These are phyloP conservation scores for Mortierella sp. DNA, from an alignment of 371 early-diverging fungal species.

Conservation along the genomic window DNA sequence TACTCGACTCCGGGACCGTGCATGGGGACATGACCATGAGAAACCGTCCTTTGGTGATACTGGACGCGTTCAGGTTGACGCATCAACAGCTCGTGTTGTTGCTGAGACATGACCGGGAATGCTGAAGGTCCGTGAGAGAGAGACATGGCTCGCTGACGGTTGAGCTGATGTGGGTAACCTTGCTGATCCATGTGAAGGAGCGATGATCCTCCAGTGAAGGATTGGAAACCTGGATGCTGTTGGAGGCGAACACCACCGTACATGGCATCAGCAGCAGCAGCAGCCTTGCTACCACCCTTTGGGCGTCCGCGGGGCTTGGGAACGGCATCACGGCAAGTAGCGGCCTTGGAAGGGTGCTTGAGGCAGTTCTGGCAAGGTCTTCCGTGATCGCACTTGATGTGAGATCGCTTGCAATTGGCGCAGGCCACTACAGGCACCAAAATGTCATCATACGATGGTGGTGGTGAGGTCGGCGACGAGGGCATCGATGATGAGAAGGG, in stretches of 20 bases:
- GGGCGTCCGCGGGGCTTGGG: constrained; percentile 51
- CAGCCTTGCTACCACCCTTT: constrained; percentile 38
- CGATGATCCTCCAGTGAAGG: constrained; percentile 4
- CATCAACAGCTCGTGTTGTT: constrained; percentile 4
- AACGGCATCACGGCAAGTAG: constrained; percentile 44
- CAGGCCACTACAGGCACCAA: constrained; percentile 42
- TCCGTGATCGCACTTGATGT: constrained; percentile 51
- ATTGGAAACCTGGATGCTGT: constrained; percentile 11
- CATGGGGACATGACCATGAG: constrained; percentile 2
- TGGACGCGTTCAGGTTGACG: constrained; percentile 9
- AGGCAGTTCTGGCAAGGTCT: constrained; percentile 48
- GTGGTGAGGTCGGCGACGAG: constrained; percentile 16
- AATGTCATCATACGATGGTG: constrained; percentile 30
- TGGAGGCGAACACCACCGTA: neutral
- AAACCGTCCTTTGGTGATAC: neutral
- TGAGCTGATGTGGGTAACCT: constrained; percentile 1
- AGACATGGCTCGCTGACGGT: constrained; percentile 41
- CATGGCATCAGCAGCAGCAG: constrained; percentile 9
- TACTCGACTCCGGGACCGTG: neutral
- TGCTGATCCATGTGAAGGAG: constrained; percentile 14
- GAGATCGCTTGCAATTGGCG: constrained; percentile 48
- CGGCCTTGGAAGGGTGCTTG: constrained; percentile 41
- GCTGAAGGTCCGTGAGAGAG: constrained; percentile 25
- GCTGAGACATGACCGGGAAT: neutral
- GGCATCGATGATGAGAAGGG: constrained; percentile 6